Conservation (phyloP, 2,329 filamentous ascomycete species). For the Claviceps digitariae region DNA sequence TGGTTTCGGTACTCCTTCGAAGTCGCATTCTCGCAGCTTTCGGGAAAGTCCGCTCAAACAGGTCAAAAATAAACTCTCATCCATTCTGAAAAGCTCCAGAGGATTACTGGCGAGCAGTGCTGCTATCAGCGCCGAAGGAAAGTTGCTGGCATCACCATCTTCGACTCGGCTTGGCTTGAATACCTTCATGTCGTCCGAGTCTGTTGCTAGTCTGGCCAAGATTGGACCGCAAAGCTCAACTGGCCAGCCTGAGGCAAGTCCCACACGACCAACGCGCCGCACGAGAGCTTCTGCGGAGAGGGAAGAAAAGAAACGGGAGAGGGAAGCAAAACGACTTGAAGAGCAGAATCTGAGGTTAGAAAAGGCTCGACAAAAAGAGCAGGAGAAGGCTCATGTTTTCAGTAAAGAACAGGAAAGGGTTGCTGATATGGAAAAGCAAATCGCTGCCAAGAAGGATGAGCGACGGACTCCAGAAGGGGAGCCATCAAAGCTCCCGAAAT, state of each 20-base stretch:
- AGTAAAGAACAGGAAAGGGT: conserved; percentile 44
- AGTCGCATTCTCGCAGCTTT: conserved; percentile 42
- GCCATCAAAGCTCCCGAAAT: conserved; percentile 30
- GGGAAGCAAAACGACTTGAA: conserved; percentile 46
- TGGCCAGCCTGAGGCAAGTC: conserved; percentile 21
- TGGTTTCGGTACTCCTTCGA: conserved; percentile 33
- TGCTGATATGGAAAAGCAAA: conserved; percentile 38
- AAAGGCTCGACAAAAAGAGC: conserved; percentile 55
- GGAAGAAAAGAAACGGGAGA: conserved; percentile 53
- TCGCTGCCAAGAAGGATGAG: conserved; percentile 39
- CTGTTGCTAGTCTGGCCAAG: conserved; percentile 20
- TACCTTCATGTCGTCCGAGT: conserved; percentile 33
- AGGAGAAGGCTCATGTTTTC: conserved; percentile 50
- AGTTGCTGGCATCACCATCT: conserved; percentile 43
- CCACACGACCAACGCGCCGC: conserved; percentile 29
- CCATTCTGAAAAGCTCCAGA: conserved; percentile 77
- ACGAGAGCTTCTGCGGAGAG: conserved; percentile 47
- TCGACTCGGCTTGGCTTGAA: conserved; percentile 31
- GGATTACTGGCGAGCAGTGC: conserved; percentile 71
- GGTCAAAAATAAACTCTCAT: conserved; percentile 84
- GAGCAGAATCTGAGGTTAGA: conserved; percentile 51
- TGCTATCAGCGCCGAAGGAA: conserved; percentile 48
- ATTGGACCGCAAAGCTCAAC: conserved; percentile 9
- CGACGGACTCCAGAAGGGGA: conserved; percentile 28
- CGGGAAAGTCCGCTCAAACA: conserved; percentile 76